Conservation (phyloP, 83 land plant genomes). For the Diphasiastrum complanatum region DNA sequence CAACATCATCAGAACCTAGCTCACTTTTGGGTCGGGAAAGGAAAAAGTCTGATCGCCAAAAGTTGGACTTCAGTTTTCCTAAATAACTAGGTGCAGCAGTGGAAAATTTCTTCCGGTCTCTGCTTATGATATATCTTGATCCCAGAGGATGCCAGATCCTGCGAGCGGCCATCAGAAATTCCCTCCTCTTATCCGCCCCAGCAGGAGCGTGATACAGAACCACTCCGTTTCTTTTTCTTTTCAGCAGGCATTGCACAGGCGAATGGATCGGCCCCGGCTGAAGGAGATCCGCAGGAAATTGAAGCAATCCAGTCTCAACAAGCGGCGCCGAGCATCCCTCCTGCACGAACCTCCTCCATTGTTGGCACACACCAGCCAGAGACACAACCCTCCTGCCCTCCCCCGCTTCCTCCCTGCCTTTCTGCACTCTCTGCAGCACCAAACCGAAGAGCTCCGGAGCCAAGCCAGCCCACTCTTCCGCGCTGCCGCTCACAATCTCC, state of each 20-base stretch:
- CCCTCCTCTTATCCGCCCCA: background rate
- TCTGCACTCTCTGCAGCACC: slow-evolving; percentile 15
- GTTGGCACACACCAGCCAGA: slow-evolving; percentile 10
- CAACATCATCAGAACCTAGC: background rate
- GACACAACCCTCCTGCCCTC: slow-evolving; percentile 10
- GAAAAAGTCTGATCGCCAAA: slow-evolving; percentile 17
- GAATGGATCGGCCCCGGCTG: background rate
- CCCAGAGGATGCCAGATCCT: slow-evolving; percentile 10
- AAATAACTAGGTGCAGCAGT: background rate
- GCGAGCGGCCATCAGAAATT: slow-evolving; percentile 19
- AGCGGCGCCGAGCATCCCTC: background rate
- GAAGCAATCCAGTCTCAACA: background rate
- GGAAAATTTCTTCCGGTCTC: background rate
- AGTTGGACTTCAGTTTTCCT: slow-evolving; percentile 13
- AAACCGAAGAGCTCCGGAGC: slow-evolving; percentile 15
- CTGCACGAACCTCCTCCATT: slow-evolving; percentile 10
- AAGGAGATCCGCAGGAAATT: slow-evolving; percentile 8
- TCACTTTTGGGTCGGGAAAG: background rate
- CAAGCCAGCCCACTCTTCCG: slow-evolving; percentile 17
- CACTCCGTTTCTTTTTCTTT: slow-evolving; percentile 4
- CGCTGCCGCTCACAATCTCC: no score
- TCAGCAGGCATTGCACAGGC: slow-evolving; percentile 19
- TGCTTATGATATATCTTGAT: background rate
- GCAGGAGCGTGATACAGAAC: background rate
- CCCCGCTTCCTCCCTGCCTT: background rate